Base-by-base conservation (phyloP, 2,329 filamentous ascomycete species). In the Monosporascus sp. region DNA sequence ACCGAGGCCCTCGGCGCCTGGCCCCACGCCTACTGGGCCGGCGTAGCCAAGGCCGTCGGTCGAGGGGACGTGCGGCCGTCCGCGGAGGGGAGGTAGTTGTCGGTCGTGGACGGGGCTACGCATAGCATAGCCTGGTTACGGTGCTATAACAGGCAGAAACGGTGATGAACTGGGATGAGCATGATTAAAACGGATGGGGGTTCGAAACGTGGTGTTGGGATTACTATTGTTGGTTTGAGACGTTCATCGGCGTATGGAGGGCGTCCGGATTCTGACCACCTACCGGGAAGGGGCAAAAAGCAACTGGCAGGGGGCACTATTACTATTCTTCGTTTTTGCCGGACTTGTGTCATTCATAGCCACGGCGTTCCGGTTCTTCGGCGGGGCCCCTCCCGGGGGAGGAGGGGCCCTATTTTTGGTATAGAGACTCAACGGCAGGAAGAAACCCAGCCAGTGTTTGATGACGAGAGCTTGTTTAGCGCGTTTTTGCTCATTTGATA, bases 11-110 rank as follows among this genome's bases (percentile, higher is more conserved):
- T 79, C 50, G 75, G 70, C 18, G 67, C 79, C 6, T 86, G 81
- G 82, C 81, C 83, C 0, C 73, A 76, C 49, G 82, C 81, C 17
- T 87, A 86, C 63, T 85, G 82, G 76, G 72, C 77, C 14, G 82
- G 80, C 60, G 72, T 85, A 45, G 76, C 73, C 52, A 82, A 82
- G 62, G 75, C 78, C 17, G 74, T 75, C 52, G 70, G 66, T 3
- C 65, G 64, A 43, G 67, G 72, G 20, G 50, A 56, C 50, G 51
- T 2, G 31, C 31, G 31, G 11, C 2, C 31, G 31, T 5, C 31
- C 31, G 31, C 31, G 31, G 31, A 35, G 11, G 31, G 31, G 31
- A 35, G 11, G 11, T 35, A 35, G 31, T 2, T 1, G 31, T 14
- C 9, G 31, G 4, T 2, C 11, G 9, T 5, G 31, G 11, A 14